Percentiles rank a stretch among this genome's conserved stretches.
Conservation (phyloP, 1,284 basidiomycete genomes). For the Ustilago tritici region DNA sequence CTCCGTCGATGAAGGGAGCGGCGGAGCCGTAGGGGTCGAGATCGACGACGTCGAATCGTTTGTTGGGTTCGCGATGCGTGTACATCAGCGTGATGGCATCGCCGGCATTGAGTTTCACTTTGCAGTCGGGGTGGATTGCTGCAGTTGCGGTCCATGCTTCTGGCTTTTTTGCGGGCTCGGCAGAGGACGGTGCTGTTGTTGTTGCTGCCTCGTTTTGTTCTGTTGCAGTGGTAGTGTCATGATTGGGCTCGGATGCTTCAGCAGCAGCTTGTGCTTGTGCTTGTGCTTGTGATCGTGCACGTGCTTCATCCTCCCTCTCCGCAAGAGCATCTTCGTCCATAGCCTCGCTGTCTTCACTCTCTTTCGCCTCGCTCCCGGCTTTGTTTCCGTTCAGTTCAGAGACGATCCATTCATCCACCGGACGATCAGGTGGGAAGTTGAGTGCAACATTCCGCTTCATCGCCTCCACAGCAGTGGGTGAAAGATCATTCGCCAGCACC, state of each 20-base stretch:
- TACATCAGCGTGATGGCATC: slow-evolving; percentile 82
- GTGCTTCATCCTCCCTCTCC: slow-evolving; percentile 29
- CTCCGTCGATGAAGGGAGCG: slow-evolving; percentile 95
- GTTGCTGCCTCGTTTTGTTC: background rate
- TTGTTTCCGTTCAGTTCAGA: slow-evolving; percentile 16
- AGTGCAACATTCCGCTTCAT: slow-evolving; percentile 90
- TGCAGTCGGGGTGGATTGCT: slow-evolving; percentile 65
- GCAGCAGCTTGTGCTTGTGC: slow-evolving; percentile 10
- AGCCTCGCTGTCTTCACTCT: slow-evolving; percentile 1
- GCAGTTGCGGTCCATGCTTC: slow-evolving; percentile 5
- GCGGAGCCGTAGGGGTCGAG: slow-evolving; percentile 98
- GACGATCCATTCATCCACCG: slow-evolving; percentile 55
- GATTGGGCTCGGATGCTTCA: slow-evolving; percentile 2
- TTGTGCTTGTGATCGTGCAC: slow-evolving; percentile 8
- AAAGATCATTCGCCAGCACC: slow-evolving; percentile 94
- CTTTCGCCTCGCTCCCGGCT: background rate
- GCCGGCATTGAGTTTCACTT: slow-evolving; percentile 62
- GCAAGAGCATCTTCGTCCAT: slow-evolving; percentile 44
- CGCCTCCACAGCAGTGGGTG: slow-evolving; percentile 82
- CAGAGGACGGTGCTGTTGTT: background rate
- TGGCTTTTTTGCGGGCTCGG: background rate
- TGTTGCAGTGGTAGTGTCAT: background rate
- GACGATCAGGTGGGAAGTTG: slow-evolving; percentile 79
- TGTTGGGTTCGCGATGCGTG: slow-evolving; percentile 79
- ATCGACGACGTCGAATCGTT: slow-evolving; percentile 91